phyloP scores from a whole-genome alignment of 225 moss, liverwort and hornwort species.

The Bryum argenteum region DNA sequence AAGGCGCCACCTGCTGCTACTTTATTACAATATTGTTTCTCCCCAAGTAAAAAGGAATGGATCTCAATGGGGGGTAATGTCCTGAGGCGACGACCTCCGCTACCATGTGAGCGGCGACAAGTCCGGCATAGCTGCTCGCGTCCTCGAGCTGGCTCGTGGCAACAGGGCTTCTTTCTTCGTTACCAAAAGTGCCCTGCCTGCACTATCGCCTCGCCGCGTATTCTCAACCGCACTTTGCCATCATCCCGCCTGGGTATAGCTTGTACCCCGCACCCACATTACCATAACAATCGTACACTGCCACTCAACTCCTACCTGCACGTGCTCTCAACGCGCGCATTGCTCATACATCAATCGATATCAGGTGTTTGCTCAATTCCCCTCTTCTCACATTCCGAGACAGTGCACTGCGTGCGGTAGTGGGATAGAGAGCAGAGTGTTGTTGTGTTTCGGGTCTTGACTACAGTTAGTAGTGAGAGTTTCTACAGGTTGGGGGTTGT shows the following conservation, averaged over 20 bases:
- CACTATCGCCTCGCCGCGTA: constrained; percentile 29
- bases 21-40: no score
- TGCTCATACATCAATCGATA: no score
- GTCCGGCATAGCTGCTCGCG: neutral
- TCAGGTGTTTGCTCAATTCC: no score
- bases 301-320: neutral
- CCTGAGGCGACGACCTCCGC: no score
- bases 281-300: neutral
- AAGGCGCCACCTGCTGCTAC: no score
- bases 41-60: no score
- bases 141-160: neutral
- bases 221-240: neutral
- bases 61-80: no score
- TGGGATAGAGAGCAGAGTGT: neutral
- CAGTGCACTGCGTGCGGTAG: neutral
- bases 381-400: no score
- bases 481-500: neutral
- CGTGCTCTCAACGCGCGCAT: no score
- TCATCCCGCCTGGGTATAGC: neutral
- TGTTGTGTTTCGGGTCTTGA: neutral
- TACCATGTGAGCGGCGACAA: neutral
- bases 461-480: constrained; percentile 1
- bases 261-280: neutral
- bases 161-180: constrained; percentile 23
- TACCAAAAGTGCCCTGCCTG: constrained; percentile 19